phyloP scores from a whole-genome alignment of 345 rosid species.

The Lagerstroemia speciosa region DNA sequence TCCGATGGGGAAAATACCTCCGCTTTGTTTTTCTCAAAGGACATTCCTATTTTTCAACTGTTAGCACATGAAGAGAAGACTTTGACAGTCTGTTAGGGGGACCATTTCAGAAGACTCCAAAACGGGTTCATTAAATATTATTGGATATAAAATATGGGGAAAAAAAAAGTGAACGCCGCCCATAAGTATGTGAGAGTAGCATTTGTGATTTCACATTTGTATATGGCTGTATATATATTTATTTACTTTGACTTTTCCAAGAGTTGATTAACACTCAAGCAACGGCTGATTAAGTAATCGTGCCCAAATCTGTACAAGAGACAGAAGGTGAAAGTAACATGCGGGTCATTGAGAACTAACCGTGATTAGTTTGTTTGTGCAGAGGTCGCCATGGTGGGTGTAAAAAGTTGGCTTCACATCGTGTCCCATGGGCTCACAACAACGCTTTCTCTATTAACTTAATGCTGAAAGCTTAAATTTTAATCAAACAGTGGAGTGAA shows the following conservation, averaged over 20 bases:
- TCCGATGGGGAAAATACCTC: slow-evolving; percentile 1
- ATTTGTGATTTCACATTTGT: not conserved
- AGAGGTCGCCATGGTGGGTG: slow-evolving; percentile 21
- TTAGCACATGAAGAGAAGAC: slow-evolving; percentile 10
- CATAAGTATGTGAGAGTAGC: not conserved
- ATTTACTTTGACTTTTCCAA: slow-evolving; percentile 9
- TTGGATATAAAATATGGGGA: not conserved
- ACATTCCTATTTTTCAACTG: not conserved
- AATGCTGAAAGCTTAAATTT: slow-evolving; percentile 9
- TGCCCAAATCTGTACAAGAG: slow-evolving; percentile 26
- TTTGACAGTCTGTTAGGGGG: slow-evolving; percentile 18
- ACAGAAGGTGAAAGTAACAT: slow-evolving; percentile 19
- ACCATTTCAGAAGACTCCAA: slow-evolving; percentile 12
- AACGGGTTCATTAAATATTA: slow-evolving; percentile 1
- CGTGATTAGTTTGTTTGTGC: slow-evolving; percentile 33
- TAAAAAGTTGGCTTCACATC: slow-evolving; percentile 25
- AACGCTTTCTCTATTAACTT: slow-evolving; percentile 11
- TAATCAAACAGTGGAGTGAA: slow-evolving; percentile 14
- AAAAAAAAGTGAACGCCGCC: slow-evolving; percentile 3
- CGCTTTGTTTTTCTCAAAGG: not conserved
- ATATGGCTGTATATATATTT: not conserved
- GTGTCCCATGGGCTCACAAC: slow-evolving; percentile 15
- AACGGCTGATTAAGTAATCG: slow-evolving; percentile 14
- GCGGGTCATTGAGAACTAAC: slow-evolving; percentile 26
- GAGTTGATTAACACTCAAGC: slow-evolving; percentile 1